These are phyloP conservation scores for Dryas alaskensis DNA, from an alignment of 306 rosid species.

Conservation along the genomic window DNA sequence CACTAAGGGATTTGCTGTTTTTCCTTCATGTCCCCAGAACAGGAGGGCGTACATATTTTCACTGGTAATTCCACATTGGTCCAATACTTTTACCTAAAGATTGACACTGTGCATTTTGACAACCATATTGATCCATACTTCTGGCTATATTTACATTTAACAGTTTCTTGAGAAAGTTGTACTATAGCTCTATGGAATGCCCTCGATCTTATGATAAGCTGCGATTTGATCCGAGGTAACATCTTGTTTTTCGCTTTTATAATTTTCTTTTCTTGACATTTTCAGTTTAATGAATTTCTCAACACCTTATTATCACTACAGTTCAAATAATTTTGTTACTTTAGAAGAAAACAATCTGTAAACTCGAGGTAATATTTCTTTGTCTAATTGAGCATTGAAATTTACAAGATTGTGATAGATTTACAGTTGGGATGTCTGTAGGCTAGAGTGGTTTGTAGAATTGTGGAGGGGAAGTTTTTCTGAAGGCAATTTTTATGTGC, in stretches of 20 bases:
- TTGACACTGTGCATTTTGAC: background rate
- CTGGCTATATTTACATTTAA: constrained; percentile 24
- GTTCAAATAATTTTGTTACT: background rate
- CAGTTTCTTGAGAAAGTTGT: constrained; percentile 87
- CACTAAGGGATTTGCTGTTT: constrained; percentile 68
- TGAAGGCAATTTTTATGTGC: background rate
- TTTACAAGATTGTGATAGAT: background rate
- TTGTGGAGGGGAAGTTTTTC: background rate
- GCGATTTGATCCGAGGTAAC: constrained; percentile 93
- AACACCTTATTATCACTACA: background rate
- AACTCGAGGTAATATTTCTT: background rate
- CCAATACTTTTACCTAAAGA: constrained; percentile 2
- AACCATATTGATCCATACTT: constrained; percentile 24
- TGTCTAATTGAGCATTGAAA: background rate
- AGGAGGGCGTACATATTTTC: constrained; percentile 90
- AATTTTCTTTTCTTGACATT: constrained; percentile 5
- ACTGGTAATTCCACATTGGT: constrained; percentile 49
- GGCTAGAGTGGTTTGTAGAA: background rate
- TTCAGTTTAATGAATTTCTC: background rate
- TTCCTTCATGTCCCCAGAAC: constrained; percentile 96
- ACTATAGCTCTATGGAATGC: constrained; percentile 72
- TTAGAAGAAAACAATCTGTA: background rate
- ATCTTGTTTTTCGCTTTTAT: background rate
- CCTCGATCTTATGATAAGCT: constrained; percentile 95
- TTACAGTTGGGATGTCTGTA: background rate